These are phyloP conservation scores for Neurospora tetrasperma DNA, from an alignment of 495 filamentous ascomycete genomes.

Conservation along the genomic window DNA sequence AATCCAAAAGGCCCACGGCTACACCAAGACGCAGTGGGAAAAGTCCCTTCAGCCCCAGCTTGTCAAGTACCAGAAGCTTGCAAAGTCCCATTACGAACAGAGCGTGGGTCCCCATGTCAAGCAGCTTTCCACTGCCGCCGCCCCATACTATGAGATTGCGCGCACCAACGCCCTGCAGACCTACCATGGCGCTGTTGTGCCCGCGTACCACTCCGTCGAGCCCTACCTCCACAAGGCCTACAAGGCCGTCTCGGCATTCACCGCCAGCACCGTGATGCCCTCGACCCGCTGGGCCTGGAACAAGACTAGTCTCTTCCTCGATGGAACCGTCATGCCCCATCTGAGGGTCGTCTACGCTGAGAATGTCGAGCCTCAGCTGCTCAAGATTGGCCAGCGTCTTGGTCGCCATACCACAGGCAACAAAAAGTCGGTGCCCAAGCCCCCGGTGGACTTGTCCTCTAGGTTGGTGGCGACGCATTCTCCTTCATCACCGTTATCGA, in stretches of 20 bases:
- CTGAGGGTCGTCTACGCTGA: constrained; percentile 70
- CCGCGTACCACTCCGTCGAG: constrained; percentile 57
- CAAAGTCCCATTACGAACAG: constrained; percentile 54
- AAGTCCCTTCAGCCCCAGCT: constrained; percentile 65
- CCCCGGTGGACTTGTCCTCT: constrained; percentile 7
- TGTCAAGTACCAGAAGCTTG: constrained; percentile 47
- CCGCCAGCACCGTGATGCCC: constrained; percentile 62
- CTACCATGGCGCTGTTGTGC: constrained; percentile 63
- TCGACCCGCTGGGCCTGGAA: constrained; percentile 59
- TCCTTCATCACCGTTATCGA: neutral
- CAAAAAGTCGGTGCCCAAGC: constrained; percentile 20
- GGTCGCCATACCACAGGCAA: constrained; percentile 52
- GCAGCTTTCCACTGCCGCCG: constrained; percentile 40
- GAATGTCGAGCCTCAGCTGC: constrained; percentile 90
- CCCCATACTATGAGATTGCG: constrained; percentile 63
- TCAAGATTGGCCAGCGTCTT: constrained; percentile 82
- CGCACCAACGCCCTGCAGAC: constrained; percentile 49
- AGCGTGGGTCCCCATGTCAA: constrained; percentile 65
- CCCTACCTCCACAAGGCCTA: constrained; percentile 71
- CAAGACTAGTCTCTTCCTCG: constrained; percentile 54
- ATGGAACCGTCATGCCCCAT: constrained; percentile 67
- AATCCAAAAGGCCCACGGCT: constrained; percentile 52
- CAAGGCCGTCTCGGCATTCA: constrained; percentile 50
- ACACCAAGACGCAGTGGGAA: constrained; percentile 65
- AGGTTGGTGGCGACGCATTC: constrained; percentile 14